Evolutionary conservation across 106 monocot genomes (phyloP).

Genomic region (Triglochin maritima): DNA sequence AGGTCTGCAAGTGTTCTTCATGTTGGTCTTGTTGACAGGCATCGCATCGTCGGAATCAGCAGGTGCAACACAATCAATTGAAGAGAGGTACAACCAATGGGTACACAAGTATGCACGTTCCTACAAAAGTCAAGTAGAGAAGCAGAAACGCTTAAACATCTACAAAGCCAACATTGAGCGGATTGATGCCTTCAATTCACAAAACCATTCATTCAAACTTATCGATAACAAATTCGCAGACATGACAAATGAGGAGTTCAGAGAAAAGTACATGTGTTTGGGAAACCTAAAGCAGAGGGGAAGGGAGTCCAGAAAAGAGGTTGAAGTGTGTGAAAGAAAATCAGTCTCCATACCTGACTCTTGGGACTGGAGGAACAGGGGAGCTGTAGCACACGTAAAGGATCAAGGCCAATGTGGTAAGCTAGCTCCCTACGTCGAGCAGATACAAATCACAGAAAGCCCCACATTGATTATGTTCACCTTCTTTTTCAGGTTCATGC

Average conservation of each 20-base stretch:
- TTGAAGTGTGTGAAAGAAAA: neutral
- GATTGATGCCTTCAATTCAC: slow-evolving; percentile 26
- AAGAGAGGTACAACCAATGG: slow-evolving; percentile 34
- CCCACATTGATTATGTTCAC: neutral
- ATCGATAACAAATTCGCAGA: slow-evolving; percentile 34
- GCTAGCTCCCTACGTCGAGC: neutral
- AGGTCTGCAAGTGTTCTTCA: neutral
- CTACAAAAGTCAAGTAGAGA: slow-evolving; percentile 19
- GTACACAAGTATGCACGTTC: slow-evolving; percentile 5
- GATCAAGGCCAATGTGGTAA: slow-evolving; percentile 26
- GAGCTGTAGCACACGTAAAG: slow-evolving; percentile 15
- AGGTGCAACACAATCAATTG: slow-evolving; percentile 1
- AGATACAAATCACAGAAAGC: neutral
- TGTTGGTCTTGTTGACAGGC: neutral
- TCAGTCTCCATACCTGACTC: neutral
- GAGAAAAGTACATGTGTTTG: slow-evolving; percentile 7
- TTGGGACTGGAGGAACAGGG: slow-evolving; percentile 13
- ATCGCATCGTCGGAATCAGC: neutral
- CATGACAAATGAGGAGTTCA: slow-evolving; percentile 31
- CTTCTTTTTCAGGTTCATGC: slow-evolving; percentile 16
- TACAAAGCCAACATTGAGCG: slow-evolving; percentile 24
- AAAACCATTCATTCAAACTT: slow-evolving; percentile 25
- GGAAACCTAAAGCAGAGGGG: neutral
- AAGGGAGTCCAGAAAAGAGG: neutral
- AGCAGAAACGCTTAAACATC: slow-evolving; percentile 26